Base-by-base conservation (phyloP, 2,329 filamentous ascomycete species). In the Lachnellula arida region DNA sequence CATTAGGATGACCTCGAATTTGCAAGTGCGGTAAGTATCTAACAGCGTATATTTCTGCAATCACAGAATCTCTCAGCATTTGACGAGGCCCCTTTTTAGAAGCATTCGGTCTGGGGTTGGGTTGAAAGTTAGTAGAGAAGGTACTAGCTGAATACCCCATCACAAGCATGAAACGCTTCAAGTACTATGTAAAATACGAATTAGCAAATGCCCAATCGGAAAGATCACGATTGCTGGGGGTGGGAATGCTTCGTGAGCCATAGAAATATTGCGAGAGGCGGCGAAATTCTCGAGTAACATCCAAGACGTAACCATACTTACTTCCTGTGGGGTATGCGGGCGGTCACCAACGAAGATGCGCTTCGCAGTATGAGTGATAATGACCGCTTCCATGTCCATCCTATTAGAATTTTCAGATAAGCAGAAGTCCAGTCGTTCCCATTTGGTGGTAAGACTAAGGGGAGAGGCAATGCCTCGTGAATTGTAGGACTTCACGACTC, bases 81-180 rank as follows among this genome's bases (percentile, higher is more conserved):
- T 40, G 37, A 40, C 37, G 37, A 40, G 37, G 37, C n/a, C 37
- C 37, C 7, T 40, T 40, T 40, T 40, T 40, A 40, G 37, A 40
- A 6, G n/a, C n/a, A 40, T 5, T 8, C n/a, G n/a, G 37, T 17
- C 37, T 17, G 37, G 37, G 5, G 23, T 39, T 2, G 40, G 23
- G 2, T 46, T 32, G 32, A 14, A 19, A 40, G n/a, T 43, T 14
- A 4, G 51, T 12, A 22, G 51, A 42, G 37, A 54, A 54, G 5
- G 34, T 43, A 5, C 22, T 49, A 17, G 34, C 44, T 5, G 32
- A 53, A 53, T 46, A n/a, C 8, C 50, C 40, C 28, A 46, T 46
- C 4, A 44, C 46, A 9, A 55, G 47, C 47, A 55, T 44, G 11
- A 46, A 43, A 22, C 53, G 46, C 35, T 37, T 55, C 4, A 55